Percentiles rank a stretch among this genome's conserved stretches.
These are phyloP conservation scores for Dendrocalamus sinicus DNA, from an alignment of 176 grass and related monocot genomes.

Conservation along the genomic window DNA sequence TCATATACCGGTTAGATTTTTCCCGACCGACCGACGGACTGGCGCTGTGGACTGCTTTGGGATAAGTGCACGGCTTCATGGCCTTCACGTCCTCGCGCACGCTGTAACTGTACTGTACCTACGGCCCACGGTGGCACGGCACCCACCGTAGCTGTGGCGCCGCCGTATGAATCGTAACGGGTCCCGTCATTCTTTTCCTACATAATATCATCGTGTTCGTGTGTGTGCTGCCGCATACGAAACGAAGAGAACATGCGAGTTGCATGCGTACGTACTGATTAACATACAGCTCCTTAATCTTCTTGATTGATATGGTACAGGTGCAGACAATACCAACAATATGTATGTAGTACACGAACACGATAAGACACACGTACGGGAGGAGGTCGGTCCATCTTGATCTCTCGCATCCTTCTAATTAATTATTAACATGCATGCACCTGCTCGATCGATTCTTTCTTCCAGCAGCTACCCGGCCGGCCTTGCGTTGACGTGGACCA, in stretches of 20 bases:
- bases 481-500: constrained; percentile 20
- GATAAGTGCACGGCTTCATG: neutral
- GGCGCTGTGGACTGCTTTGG: neutral
- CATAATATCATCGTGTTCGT: no score
- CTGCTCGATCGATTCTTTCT: constrained; percentile 14
- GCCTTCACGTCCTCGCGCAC: neutral
- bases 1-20: no score
- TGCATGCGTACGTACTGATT: no score
- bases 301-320: constrained; percentile 29
- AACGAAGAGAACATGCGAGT: neutral
- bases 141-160: neutral
- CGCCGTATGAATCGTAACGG: neutral
- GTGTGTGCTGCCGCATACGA: no score
- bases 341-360: neutral
- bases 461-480: neutral
- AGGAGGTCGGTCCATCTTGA: neutral
- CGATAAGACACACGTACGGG: neutral
- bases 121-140: neutral
- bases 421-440: constrained; percentile 38
- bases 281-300: neutral
- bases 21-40: no score
- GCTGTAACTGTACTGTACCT: neutral
- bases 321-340: neutral
- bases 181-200: no score
- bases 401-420: neutral